Percentiles rank a stretch among this genome's conserved stretches.
phyloP scores from a whole-genome alignment of 306 rosid genomes.

The Dalbergia oliveri region DNA sequence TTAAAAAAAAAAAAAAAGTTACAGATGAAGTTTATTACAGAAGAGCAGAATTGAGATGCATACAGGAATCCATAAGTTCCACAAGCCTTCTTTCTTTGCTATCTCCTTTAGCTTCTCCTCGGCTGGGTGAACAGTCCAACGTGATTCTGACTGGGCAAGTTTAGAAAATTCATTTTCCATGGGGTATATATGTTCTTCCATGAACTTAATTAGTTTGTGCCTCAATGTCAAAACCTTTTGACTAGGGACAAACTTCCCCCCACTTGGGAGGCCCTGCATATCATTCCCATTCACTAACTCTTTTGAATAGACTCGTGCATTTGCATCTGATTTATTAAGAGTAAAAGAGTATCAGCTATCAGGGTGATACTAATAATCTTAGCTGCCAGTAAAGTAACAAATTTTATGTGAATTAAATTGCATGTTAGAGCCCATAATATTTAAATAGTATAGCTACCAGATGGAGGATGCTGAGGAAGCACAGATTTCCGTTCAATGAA shows the following conservation, averaged over 20 bases:
- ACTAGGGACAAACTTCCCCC: slow-evolving; percentile 77
- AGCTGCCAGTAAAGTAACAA: slow-evolving; percentile 29
- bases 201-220: slow-evolving; percentile 76
- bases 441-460: slow-evolving; percentile 61
- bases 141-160: slow-evolving; percentile 79
- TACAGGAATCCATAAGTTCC: slow-evolving; percentile 98
- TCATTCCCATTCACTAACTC: slow-evolving; percentile 55
- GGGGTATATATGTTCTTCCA: slow-evolving; percentile 91
- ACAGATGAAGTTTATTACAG: slow-evolving; percentile 36
- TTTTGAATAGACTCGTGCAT: slow-evolving; percentile 47
- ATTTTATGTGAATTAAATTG: slow-evolving; percentile 38
- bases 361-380: slow-evolving; percentile 34
- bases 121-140: slow-evolving; percentile 93
- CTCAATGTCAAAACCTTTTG: slow-evolving; percentile 65
- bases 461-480: slow-evolving; percentile 87
- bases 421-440: slow-evolving; percentile 33
- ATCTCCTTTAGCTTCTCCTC: slow-evolving; percentile 92
- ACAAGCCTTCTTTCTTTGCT: slow-evolving; percentile 93
- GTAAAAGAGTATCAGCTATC: slow-evolving; percentile 45
- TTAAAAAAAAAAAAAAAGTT: not conserved
- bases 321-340: slow-evolving; percentile 49
- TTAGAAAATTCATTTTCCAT: slow-evolving; percentile 82
- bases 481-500: slow-evolving; percentile 65
- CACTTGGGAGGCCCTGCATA: slow-evolving; percentile 52
- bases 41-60: slow-evolving; percentile 46